Percentiles rank a stretch among this genome's conserved stretches.
phyloP scores from a whole-genome alignment of 2,329 filamentous ascomycete species.

The Hypomyces perniciosus region DNA sequence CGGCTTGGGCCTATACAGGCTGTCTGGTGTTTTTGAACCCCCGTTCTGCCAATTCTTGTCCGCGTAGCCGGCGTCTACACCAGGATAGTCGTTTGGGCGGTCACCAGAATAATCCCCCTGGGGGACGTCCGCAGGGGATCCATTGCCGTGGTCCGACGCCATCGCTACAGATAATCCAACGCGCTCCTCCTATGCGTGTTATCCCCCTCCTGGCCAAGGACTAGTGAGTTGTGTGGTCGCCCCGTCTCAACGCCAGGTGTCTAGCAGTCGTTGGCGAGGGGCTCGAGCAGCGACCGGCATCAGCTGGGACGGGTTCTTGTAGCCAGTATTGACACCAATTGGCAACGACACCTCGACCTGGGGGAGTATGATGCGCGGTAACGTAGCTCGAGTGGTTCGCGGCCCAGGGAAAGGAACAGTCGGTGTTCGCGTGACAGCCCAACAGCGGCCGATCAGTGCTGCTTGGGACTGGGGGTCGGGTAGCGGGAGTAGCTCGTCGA shows the following conservation, averaged over 20 bases:
- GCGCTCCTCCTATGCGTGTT: conserved; percentile 12
- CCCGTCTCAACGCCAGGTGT: conserved; percentile 27
- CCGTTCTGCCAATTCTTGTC: conserved; percentile 34
- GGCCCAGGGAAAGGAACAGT: conserved; percentile 16
- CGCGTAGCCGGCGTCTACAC: conserved; percentile 26
- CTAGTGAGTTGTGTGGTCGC: conserved; percentile 16
- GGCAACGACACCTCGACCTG: conserved; percentile 9
- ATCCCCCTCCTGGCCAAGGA: conserved; percentile 22
- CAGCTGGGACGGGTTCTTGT: conserved; percentile 22
- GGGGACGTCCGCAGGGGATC: conserved; percentile 33
- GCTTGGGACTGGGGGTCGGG: conserved; percentile 11
- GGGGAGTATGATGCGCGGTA: conserved; percentile 16
- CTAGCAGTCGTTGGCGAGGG: conserved; percentile 27
- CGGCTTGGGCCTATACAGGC: conserved; percentile 27
- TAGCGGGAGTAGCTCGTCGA: conserved; percentile 19
- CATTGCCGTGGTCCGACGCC: conserved; percentile 43
- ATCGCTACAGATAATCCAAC: conserved; percentile 29
- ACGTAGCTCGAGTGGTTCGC: conserved; percentile 14
- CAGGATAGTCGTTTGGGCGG: conserved; percentile 21
- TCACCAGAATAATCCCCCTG: conserved; percentile 26
- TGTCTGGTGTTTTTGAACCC: conserved; percentile 32
- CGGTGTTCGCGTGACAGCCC: conserved; percentile 25
- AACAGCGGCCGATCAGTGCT: conserved; percentile 11
- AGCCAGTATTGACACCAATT: conserved; percentile 24
- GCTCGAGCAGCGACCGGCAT: conserved; percentile 31